A percentile compares a stretch with the other conserved stretches of the same genome.
Conservation (phyloP, 2,329 filamentous ascomycete species). For the Ascomycota sp. region DNA sequence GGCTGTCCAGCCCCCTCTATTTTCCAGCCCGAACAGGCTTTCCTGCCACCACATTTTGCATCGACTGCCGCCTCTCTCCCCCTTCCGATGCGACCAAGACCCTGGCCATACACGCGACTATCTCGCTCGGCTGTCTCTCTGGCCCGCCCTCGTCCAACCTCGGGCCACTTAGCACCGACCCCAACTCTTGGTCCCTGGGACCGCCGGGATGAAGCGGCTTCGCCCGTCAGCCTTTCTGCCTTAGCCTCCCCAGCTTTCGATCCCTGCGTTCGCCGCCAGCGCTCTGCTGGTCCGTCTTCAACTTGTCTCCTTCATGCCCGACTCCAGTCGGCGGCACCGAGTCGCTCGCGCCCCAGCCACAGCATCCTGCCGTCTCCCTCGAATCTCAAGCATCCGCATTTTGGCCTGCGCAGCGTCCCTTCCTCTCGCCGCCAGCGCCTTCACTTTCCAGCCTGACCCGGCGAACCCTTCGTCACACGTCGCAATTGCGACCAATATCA, state of each 20-base stretch:
- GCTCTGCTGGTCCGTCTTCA: constrained; percentile 19
- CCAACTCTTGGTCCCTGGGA: neutral
- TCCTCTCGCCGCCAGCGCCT: constrained; percentile 8
- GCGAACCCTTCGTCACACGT: constrained; percentile 26
- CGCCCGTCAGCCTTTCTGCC: neutral
- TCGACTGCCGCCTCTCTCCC: neutral
- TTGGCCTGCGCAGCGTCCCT: neutral
- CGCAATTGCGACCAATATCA: constrained; percentile 24
- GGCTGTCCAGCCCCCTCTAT: constrained; percentile 1
- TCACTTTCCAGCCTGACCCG: constrained; percentile 4
- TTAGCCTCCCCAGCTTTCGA: neutral
- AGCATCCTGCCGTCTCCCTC: constrained; percentile 17
- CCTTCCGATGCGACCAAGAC: too few relatives aligned
- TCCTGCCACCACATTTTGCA: constrained; percentile 2
- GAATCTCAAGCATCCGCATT: constrained; percentile 2
- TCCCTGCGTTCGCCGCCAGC: constrained; percentile 1
- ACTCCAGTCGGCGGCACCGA: constrained; percentile 18
- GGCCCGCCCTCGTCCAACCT: neutral
- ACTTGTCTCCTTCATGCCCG: constrained; percentile 23
- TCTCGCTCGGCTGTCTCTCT: neutral
- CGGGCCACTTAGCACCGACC: neutral
- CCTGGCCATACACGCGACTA: neutral
- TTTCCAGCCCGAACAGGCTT: neutral
- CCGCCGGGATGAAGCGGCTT: neutral
- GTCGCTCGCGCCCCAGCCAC: constrained; percentile 18